phyloP scores from a whole-genome alignment of 176 grass and related monocot species.

The Oryza australiensis region DNA sequence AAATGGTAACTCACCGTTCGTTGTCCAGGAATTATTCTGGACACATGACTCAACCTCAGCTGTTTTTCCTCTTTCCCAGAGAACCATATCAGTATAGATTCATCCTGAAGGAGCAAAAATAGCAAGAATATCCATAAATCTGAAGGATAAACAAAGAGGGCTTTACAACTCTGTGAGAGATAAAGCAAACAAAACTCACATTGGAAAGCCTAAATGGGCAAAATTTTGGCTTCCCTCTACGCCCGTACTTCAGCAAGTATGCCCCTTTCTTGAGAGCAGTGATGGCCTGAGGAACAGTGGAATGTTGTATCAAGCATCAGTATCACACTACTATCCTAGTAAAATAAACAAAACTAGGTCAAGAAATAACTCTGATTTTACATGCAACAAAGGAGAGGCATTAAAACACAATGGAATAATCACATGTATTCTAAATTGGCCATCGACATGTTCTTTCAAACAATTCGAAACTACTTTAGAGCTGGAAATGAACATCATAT shows the following conservation, averaged over 20 bases:
- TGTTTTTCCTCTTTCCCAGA: slow-evolving; percentile 90
- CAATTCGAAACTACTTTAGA: neutral
- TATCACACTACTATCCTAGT: neutral
- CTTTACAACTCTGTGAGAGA: slow-evolving; percentile 12
- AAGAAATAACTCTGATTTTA: neutral
- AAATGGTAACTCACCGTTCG: slow-evolving; percentile 65
- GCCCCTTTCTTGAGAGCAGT: slow-evolving; percentile 90
- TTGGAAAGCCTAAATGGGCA: slow-evolving; percentile 87
- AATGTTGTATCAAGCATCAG: slow-evolving; percentile 33
- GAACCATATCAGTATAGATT: slow-evolving; percentile 82
- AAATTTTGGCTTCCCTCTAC: slow-evolving; percentile 88
- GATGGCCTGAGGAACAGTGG: slow-evolving; percentile 57
- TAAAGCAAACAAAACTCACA: slow-evolving; percentile 45
- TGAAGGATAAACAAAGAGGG: neutral
- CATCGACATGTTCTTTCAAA: neutral
- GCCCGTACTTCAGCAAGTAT: slow-evolving; percentile 80
- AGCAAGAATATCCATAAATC: slow-evolving; percentile 8
- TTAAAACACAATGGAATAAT: neutral
- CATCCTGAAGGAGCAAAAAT: slow-evolving; percentile 62
- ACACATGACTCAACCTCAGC: slow-evolving; percentile 83
- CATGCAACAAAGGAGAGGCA: neutral
- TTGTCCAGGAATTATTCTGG: slow-evolving; percentile 91
- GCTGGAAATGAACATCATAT: slow-evolving; percentile 5
- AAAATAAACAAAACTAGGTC: neutral
- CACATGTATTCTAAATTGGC: neutral